Evolutionary conservation across 805 yeast genomes (phyloP), one percentile per base, ranked within the genome.

Genomic region (Wickerhamiella kazuoi): DNA sequence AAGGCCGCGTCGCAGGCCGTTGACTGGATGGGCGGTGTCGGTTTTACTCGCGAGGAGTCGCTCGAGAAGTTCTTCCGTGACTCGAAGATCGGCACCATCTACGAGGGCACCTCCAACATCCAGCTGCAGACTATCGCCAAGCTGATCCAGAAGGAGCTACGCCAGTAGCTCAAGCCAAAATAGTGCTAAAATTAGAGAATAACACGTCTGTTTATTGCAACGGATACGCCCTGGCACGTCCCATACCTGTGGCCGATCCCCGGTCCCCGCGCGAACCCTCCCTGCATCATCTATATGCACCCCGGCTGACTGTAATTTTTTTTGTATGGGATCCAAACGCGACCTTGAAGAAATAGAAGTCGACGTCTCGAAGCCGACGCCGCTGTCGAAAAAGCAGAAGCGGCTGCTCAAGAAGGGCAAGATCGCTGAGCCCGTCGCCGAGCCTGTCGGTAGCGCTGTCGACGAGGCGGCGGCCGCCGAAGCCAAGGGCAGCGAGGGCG

Each of bases 361-460:
- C 29, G 64, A 64, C 42, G 46, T 64, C 34, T 48, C 50, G 2
- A 79, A 74, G 36, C 74, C 82, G 4, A 71, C 79, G 13, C 96
- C 98, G 1, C 63, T 86, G 37, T 84, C 95, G 11, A 86, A 82
- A 58, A 87, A 90, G 57, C 94, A 87, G 59, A 78, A 79, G 51
- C 78, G 97, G 62, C 62, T 76, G 48, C 61, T 79, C 47, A 87
- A 90, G 60, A 78, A 78, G 56, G 82, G 63, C 23, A 60, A 57
- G 39, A 46, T 56, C 23, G 55, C 49, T 4, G 53, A 52, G 21
- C 59, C 19, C 21, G 17, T 7, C 21, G 21, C 19, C n/a, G 34
- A 15, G 19, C 16, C 32, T 11, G 16, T 11, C 7, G 7, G 6
- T 9, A 17, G 16, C 15, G 19, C 34, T 6, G 13, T 17, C 14